phyloP scores from a whole-genome alignment of 2,329 filamentous ascomycete species.

The Fusarium nanum region DNA sequence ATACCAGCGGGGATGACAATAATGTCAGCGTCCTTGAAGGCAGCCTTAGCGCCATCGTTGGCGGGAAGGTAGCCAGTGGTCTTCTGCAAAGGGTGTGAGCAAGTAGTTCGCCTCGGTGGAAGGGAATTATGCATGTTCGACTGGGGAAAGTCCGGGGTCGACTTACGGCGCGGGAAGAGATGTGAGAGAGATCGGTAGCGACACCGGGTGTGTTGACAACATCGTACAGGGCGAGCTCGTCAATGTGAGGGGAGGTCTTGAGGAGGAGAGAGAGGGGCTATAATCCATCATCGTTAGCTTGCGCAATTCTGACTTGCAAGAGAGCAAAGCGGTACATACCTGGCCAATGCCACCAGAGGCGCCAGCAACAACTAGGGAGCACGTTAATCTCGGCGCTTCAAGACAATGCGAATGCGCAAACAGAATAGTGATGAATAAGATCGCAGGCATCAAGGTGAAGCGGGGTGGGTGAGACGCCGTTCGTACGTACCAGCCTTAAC shows the following conservation, averaged over 20 bases:
- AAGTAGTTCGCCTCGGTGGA: conserved; percentile 41
- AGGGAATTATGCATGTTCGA: conserved; percentile 30
- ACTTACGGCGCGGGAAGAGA: conserved; percentile 85
- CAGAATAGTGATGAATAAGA: neutral
- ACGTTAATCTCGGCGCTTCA: conserved; percentile 14
- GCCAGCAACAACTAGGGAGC: conserved; percentile 80
- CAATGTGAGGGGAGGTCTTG: conserved; percentile 88
- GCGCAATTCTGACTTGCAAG: conserved; percentile 16
- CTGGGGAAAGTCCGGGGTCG: conserved; percentile 30
- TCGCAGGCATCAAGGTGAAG: conserved; percentile 21
- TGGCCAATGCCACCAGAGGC: conserved; percentile 99
- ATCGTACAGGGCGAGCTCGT: conserved; percentile 98
- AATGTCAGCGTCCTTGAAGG: conserved; percentile 93
- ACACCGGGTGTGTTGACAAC: conserved; percentile 98
- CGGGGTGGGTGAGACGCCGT: conserved; percentile 40
- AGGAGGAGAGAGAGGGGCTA: conserved; percentile 96
- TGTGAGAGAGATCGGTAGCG: conserved; percentile 95
- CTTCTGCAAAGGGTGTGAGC: conserved; percentile 68
- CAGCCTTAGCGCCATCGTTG: conserved; percentile 85
- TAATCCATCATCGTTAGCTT: conserved; percentile 26
- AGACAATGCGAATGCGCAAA: neutral
- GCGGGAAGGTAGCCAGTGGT: conserved; percentile 88
- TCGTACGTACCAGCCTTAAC: conserved; percentile 69
- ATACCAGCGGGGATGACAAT: conserved; percentile 98
- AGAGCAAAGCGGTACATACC: conserved; percentile 63